Evolutionary conservation across 2,329 filamentous ascomycete species (phyloP).

Genomic region (Trichoderma koningiopsis): DNA sequence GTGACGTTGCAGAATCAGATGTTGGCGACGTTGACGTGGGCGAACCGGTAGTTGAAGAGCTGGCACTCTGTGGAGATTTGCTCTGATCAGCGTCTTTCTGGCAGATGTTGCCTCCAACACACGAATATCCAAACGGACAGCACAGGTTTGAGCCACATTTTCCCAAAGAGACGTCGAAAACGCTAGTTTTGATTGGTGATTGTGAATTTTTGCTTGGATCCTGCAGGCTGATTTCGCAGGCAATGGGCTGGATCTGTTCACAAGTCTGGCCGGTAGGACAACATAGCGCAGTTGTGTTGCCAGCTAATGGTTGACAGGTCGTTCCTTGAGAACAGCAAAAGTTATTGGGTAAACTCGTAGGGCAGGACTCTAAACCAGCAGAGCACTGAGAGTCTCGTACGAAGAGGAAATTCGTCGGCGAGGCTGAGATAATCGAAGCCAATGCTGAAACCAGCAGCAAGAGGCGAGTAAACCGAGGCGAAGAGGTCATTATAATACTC

Average conservation of each 20-base stretch:
- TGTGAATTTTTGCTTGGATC: slow-evolving; percentile 58
- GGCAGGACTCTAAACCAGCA: slow-evolving; percentile 55
- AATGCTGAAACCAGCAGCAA: slow-evolving; percentile 26
- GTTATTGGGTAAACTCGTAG: slow-evolving; percentile 57
- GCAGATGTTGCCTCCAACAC: slow-evolving; percentile 61
- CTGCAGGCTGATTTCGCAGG: slow-evolving; percentile 64
- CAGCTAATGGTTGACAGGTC: slow-evolving; percentile 63
- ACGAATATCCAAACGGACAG: slow-evolving; percentile 74
- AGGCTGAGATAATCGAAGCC: slow-evolving; percentile 24
- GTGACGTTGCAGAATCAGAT: slow-evolving; percentile 27
- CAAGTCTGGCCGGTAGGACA: slow-evolving; percentile 65
- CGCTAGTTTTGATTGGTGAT: slow-evolving; percentile 67
- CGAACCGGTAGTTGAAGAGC: slow-evolving; percentile 8
- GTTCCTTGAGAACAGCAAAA: slow-evolving; percentile 66
- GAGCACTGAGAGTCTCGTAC: slow-evolving; percentile 54
- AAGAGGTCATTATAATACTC: neutral
- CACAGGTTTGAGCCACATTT: slow-evolving; percentile 61
- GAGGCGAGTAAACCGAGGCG: slow-evolving; percentile 20
- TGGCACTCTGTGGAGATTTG: slow-evolving; percentile 38
- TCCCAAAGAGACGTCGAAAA: slow-evolving; percentile 57
- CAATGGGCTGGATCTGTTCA: slow-evolving; percentile 62
- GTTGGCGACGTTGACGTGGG: slow-evolving; percentile 31
- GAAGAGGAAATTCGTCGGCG: slow-evolving; percentile 39
- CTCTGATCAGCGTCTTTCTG: slow-evolving; percentile 54
- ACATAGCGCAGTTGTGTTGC: slow-evolving; percentile 68